Evolutionary conservation across 345 rosid species (phyloP), one percentile per base, ranked within the genome.

Genomic region (Eucalyptus sp.): DNA sequence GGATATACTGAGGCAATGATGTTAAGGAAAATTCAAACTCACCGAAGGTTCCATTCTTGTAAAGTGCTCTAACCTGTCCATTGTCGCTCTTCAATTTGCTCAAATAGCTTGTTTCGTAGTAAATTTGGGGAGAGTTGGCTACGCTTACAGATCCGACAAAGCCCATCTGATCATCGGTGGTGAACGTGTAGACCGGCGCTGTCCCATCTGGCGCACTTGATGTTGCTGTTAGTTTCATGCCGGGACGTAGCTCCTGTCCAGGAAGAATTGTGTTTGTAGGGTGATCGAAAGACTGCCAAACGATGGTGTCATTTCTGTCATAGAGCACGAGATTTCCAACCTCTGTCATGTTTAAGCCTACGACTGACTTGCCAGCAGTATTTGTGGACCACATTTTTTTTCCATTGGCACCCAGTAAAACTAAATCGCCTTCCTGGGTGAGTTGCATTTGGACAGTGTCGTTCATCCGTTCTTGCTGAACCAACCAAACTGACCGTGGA

Each of bases 1-100:
- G 1, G 13, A 62, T 62, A 0, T 3, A 29, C 68, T 29, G 2
- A 62, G 17, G 0, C 2, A 0, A 62, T 0, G 33, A 62, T 4
- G 2, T 62, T 2, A 2, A 9, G 33, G 17, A 8, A 3, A 62
- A 62, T 29, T 62, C 16, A 6, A 62, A 62, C 13, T 62, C 68
- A 29, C 68, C 68, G 4, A 62, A 62, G 68, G 33, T 2, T 29
- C 68, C 31, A 13, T 62, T 62, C 68, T 62, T 0, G 68, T 62
- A 62, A 62, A 29, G 68, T 62, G 68, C 68, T 29, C 0, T 17
- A 29, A 62, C 33, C 41, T 15, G 11, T 66, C 41, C 41, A n/a
- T 0, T 15, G 11, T 14, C 11, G 79, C 22, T 15, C 41, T 66
- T 66, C 41, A 66, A 15, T 66, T 0, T 4, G 41, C 20, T 66